These are phyloP conservation scores for Paspalum notatum DNA, from an alignment of 176 grass and related monocot species.

Conservation along the genomic window DNA sequence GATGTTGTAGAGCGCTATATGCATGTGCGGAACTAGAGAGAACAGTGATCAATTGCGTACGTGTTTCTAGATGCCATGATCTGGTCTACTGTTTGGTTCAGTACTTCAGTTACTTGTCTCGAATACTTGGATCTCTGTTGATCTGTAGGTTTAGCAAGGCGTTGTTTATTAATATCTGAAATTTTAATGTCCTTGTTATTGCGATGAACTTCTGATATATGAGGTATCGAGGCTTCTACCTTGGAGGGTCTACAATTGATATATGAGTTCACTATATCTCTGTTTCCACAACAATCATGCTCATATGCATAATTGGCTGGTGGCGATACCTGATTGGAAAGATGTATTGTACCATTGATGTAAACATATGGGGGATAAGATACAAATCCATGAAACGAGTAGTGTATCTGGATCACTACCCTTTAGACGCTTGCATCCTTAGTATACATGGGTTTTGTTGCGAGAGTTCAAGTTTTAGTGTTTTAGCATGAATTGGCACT, in stretches of 20 bases:
- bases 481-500: conserved; percentile 8
- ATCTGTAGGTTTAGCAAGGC: neutral
- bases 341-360: conserved; percentile 7
- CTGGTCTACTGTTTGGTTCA: neutral
- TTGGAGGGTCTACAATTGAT: neutral
- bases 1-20: neutral
- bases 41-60: neutral
- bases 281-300: neutral
- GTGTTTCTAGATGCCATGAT: neutral
- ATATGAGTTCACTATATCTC: neutral
- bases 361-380: neutral
- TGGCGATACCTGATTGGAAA: neutral
- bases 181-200: neutral
- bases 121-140: neutral
- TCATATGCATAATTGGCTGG: neutral
- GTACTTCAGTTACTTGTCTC: neutral
- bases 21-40: neutral
- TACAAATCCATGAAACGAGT: neutral
- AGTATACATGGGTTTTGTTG: neutral
- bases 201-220: conserved; percentile 3
- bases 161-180: conserved; percentile 3
- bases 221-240: neutral
- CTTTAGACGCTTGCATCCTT: neutral
- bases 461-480: neutral
- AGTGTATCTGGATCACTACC: neutral